Evolutionary conservation across 352 stramenopile species (phyloP).

Genomic region (Pythium pyrilobum): DNA sequence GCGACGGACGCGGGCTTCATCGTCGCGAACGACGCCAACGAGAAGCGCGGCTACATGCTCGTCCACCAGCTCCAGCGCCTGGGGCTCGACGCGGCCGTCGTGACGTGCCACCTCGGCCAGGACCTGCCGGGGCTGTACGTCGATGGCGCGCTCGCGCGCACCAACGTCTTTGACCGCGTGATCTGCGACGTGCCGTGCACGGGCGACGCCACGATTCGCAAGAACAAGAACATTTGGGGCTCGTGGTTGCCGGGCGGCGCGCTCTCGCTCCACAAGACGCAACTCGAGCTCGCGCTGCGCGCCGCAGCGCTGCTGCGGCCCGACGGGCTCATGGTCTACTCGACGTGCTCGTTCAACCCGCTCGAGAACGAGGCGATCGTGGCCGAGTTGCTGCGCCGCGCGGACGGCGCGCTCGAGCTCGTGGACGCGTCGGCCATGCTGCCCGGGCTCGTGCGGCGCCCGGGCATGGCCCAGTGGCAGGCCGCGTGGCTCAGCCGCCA

Average conservation of each 20-base stretch:
- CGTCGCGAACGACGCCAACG: slow-evolving; percentile 94
- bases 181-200: slow-evolving; percentile 98
- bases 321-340: slow-evolving; percentile 93
- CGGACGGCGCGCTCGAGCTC: slow-evolving; percentile 83
- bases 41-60: slow-evolving; percentile 96
- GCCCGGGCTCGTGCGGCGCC: slow-evolving; percentile 37
- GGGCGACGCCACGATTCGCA: slow-evolving; percentile 97
- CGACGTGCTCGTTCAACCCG: slow-evolving; percentile 97
- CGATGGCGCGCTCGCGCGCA: slow-evolving; percentile 24
- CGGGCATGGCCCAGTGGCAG: slow-evolving; percentile 50
- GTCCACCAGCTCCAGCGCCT: slow-evolving; percentile 89
- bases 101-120: slow-evolving; percentile 92
- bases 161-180: slow-evolving; percentile 94
- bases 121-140: slow-evolving; percentile 90
- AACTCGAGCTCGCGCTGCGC: slow-evolving; percentile 90
- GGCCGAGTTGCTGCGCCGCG: slow-evolving; percentile 87
- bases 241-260: slow-evolving; percentile 84
- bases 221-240: slow-evolving; percentile 92
- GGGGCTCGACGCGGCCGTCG: slow-evolving; percentile 71
- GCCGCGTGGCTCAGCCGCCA: slow-evolving; percentile 61
- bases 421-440: slow-evolving; percentile 67
- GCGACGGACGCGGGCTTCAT: slow-evolving; percentile 67
- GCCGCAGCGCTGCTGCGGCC: slow-evolving; percentile 86
- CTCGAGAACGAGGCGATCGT: slow-evolving; percentile 98
- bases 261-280: slow-evolving; percentile 89